phyloP scores from a whole-genome alignment of 495 filamentous ascomycete genomes.

The Penicillium lividum region DNA sequence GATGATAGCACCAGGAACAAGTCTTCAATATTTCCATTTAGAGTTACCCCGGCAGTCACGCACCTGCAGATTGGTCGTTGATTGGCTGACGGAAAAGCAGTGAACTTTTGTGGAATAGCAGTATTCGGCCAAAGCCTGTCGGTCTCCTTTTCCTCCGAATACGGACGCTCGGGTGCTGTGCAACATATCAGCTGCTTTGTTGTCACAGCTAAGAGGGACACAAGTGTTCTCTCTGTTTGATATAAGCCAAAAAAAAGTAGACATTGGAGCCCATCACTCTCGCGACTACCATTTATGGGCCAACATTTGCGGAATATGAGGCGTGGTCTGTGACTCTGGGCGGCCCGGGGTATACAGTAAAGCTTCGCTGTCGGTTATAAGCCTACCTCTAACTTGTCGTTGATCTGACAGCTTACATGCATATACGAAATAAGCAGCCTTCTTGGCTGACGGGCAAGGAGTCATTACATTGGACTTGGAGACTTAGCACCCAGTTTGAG shows the following conservation, averaged over 20 bases:
- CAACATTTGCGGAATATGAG: too few species aligned
- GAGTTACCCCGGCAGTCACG: neutral
- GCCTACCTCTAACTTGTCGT: neutral
- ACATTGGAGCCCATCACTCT: neutral
- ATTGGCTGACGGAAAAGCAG: neutral
- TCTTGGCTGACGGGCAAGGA: neutral
- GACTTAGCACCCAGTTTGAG: neutral
- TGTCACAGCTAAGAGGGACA: neutral
- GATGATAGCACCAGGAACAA: neutral
- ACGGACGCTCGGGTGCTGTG: neutral
- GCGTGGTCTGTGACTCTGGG: too few species aligned
- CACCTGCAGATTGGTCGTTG: neutral
- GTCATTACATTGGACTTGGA: neutral
- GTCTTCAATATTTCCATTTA: neutral
- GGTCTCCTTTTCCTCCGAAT: neutral
- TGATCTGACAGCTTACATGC: neutral
- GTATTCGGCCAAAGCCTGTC: neutral
- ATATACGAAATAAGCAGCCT: neutral
- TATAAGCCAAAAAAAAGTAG: neutral
- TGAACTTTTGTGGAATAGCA: neutral
- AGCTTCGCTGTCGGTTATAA: neutral
- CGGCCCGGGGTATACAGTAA: neutral
- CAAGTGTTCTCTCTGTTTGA: too few species aligned
- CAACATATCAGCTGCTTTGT: neutral
- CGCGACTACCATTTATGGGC: neutral